A percentile compares a stretch with the other conserved stretches of the same genome.
Evolutionary conservation across 2,329 filamentous ascomycete genomes (phyloP).

Genomic region (Sclerotiophoma versabilis): DNA sequence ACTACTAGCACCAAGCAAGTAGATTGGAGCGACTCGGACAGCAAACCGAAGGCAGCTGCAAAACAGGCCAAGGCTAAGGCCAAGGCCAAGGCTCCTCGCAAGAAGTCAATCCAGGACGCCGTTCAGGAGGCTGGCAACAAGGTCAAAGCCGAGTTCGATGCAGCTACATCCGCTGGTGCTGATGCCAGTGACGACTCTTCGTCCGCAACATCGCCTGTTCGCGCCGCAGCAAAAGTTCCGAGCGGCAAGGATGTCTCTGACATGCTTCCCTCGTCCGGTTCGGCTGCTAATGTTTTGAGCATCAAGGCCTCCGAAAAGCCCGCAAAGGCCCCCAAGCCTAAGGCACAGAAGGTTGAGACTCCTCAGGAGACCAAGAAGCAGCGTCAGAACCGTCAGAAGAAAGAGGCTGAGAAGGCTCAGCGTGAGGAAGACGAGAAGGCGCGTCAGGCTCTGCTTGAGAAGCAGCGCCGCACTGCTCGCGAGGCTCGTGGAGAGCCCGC

Average conservation of each 20-base stretch:
- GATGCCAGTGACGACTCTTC: constrained; percentile 83
- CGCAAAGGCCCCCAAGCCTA: constrained; percentile 65
- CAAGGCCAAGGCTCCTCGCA: constrained; percentile 45
- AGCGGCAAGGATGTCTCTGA: constrained; percentile 78
- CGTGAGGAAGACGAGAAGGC: constrained; percentile 80
- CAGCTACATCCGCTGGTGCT: constrained; percentile 72
- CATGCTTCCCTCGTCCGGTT: constrained; percentile 80
- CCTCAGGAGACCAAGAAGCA: constrained; percentile 89
- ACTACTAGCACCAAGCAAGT: constrained; percentile 31
- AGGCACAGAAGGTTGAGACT: constrained; percentile 62
- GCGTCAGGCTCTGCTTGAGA: constrained; percentile 78
- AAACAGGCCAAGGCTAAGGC: constrained; percentile 33
- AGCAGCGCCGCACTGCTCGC: constrained; percentile 81
- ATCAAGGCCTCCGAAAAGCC: constrained; percentile 72
- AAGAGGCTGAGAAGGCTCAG: constrained; percentile 76
- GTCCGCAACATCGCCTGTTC: constrained; percentile 67
- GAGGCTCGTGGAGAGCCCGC: constrained; percentile 82
- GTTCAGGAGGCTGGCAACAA: constrained; percentile 46
- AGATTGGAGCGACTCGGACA: constrained; percentile 39
- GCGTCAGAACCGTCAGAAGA: constrained; percentile 89
- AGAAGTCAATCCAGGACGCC: constrained; percentile 46
- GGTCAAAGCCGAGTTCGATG: constrained; percentile 38
- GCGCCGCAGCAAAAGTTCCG: constrained; percentile 52
- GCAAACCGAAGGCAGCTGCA: constrained; percentile 33
- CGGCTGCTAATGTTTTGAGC: constrained; percentile 77